phyloP scores from a whole-genome alignment of 345 rosid genomes.

The Bruguiera parviflora region DNA sequence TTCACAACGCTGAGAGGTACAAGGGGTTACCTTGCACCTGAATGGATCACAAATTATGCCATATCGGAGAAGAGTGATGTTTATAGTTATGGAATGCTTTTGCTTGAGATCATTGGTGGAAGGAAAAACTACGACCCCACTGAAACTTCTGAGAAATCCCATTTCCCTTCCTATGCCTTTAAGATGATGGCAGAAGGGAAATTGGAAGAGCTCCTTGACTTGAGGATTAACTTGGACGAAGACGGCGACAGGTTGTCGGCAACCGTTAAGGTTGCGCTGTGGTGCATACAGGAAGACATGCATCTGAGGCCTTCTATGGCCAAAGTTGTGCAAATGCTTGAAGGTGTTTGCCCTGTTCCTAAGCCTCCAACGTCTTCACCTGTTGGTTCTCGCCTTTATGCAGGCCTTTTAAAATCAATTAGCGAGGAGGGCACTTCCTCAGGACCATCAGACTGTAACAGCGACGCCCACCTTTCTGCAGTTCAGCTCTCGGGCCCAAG shows the following conservation, averaged over 20 bases:
- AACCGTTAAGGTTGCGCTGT: conserved; percentile 70
- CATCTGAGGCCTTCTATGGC: conserved; percentile 69
- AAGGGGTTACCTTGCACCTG: conserved; percentile 89
- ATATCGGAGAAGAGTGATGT: conserved; percentile 95
- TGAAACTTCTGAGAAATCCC: conserved; percentile 67
- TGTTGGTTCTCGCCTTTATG: conserved; percentile 52
- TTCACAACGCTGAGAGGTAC: conserved; percentile 91
- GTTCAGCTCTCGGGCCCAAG: conserved; percentile 92
- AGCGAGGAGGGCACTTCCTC: conserved; percentile 73
- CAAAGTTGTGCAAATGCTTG: conserved; percentile 94
- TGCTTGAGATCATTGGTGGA: conserved; percentile 84
- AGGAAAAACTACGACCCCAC: conserved; percentile 66
- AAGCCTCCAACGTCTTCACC: conserved; percentile 64
- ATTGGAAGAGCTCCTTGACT: conserved; percentile 60
- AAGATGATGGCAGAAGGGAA: conserved; percentile 93
- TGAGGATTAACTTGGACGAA: conserved; percentile 39
- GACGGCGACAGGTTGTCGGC: conserved; percentile 46
- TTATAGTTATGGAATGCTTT: conserved; percentile 84
- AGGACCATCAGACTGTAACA: conserved; percentile 66
- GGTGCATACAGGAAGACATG: conserved; percentile 98
- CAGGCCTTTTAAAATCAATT: conserved; percentile 38
- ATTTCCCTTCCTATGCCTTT: conserved; percentile 83
- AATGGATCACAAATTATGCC: conserved; percentile 91
- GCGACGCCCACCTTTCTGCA: conserved; percentile 66
- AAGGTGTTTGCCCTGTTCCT: conserved; percentile 62